A percentile compares a stretch with the other conserved stretches of the same genome.
These are phyloP conservation scores for Funneliformis mosseae DNA, from an alignment of 192 early-diverging fungal genomes.

Conservation along the genomic window DNA sequence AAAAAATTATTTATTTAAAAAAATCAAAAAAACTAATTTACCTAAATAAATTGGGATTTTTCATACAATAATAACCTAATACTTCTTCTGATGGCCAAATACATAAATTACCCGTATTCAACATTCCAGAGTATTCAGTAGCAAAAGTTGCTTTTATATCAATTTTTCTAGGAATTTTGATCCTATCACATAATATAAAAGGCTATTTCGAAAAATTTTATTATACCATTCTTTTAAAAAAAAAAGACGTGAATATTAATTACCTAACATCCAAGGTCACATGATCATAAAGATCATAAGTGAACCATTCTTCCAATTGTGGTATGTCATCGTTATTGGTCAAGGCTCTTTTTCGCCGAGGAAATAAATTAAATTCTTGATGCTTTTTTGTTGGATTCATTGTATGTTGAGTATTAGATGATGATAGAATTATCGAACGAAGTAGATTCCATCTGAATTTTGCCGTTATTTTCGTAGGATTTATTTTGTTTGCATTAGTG, in stretches of 20 bases:
- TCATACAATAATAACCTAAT: slow-evolving; percentile 10
- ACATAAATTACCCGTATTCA: slow-evolving; percentile 10
- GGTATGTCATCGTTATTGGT: background rate
- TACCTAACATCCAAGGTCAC: background rate
- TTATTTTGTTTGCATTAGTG: too few species aligned
- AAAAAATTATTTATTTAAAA: background rate
- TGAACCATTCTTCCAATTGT: background rate
- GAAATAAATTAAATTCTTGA: slow-evolving; percentile 11
- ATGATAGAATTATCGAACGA: background rate
- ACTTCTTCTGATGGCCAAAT: slow-evolving; percentile 21
- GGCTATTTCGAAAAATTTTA: background rate
- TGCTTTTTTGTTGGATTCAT: background rate
- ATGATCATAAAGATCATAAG: background rate
- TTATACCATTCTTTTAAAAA: too few species aligned
- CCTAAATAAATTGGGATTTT: slow-evolving; percentile 11
- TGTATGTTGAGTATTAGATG: background rate
- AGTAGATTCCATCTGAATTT: slow-evolving; percentile 6
- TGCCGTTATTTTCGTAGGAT: background rate
- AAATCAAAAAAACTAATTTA: background rate
- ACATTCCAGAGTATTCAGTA: slow-evolving; percentile 12
- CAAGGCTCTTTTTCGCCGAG: background rate
- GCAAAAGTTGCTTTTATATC: background rate
- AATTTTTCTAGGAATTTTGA: background rate
- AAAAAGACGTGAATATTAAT: background rate
- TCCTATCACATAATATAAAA: background rate